Evolutionary conservation across 2,329 filamentous ascomycete species (phyloP).

Genomic region (Thielaviopsis cerberus): DNA sequence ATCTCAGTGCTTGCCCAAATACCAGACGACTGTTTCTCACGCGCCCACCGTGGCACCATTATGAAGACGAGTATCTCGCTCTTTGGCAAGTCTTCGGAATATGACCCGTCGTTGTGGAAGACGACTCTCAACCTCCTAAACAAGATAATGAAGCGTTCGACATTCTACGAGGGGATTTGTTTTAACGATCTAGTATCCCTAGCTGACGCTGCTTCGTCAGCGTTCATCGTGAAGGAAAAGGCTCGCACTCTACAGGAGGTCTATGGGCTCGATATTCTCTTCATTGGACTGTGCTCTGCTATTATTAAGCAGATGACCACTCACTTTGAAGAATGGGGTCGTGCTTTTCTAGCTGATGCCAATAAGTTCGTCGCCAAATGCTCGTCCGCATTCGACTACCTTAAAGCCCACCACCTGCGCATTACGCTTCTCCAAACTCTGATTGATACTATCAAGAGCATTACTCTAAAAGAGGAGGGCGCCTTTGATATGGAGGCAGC

Average conservation of each 20-base stretch:
- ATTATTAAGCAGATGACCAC: slow-evolving; percentile 27
- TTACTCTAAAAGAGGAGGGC: slow-evolving; percentile 13
- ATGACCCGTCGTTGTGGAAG: slow-evolving; percentile 10
- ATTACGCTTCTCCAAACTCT: slow-evolving; percentile 22
- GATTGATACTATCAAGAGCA: slow-evolving; percentile 16
- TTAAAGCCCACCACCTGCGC: slow-evolving; percentile 16
- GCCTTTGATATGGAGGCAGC: slow-evolving; percentile 15
- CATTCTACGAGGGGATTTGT: slow-evolving; percentile 29
- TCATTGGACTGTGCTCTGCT: slow-evolving; percentile 16
- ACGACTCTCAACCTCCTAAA: slow-evolving; percentile 13
- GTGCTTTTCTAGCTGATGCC: slow-evolving; percentile 21
- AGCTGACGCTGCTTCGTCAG: slow-evolving; percentile 18
- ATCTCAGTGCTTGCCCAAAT: slow-evolving; percentile 7
- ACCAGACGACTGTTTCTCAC: slow-evolving; percentile 13
- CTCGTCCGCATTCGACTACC: slow-evolving; percentile 8
- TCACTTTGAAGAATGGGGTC: slow-evolving; percentile 25
- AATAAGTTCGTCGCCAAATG: slow-evolving; percentile 14
- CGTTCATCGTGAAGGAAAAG: slow-evolving; percentile 2
- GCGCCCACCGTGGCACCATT: slow-evolving; percentile 10
- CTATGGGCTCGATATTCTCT: slow-evolving; percentile 9
- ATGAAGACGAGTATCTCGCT: slow-evolving; percentile 6
- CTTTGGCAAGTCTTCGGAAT: slow-evolving; percentile 1
- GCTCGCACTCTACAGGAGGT: slow-evolving; percentile 5
- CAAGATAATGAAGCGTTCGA: slow-evolving; percentile 32
- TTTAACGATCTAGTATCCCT: slow-evolving; percentile 22